Evolutionary conservation across 805 yeast species (phyloP), one percentile per base, ranked within the genome.

Genomic region (Yarrowia sp.): DNA sequence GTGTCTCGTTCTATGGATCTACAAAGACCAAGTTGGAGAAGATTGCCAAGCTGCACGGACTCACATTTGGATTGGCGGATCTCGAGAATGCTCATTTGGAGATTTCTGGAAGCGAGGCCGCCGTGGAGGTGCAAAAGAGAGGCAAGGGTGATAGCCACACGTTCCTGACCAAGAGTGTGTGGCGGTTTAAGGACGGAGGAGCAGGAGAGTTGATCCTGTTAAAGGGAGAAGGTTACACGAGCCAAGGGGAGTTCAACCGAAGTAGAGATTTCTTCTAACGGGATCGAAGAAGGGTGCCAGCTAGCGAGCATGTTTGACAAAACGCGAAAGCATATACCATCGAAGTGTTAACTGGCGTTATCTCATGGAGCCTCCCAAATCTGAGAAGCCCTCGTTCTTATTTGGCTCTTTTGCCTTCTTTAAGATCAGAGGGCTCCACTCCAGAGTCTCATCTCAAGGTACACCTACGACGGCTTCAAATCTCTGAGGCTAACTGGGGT

Each of bases 151-250:
- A 26, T 6, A 33, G 19, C 3, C 30, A 10, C 9, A 26, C 38
- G 24, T 44, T 46, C 9, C 9, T 61, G 36, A 61, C 64, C 11
- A 61, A 61, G 36, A 33, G 46, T 11, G 46, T 46, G 10, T 61
- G 64, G 64, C 22, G 64, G 21, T 61, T 61, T 10, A 24, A 44
- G n/a, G 56, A 44, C 3, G 56, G 46, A 35, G 46, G 44, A 2
- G 17, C 6, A 2, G 56, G 54, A 1, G 46, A n/a, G 33, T 35
- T 61, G 35, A 28, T 26, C 35, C n/a, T 61, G 44, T 10, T 61
- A 5, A 61, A 35, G 38, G 56, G 41, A 24, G 56, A 36, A 28
- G 64, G 56, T 3, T 48, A 61, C 24, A 12, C 19, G n/a, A 46
- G 22, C 11, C 58, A 61, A 35, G 56, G 46, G 11, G 56, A 48